Percentiles rank a stretch among this genome's conserved stretches.
These are phyloP conservation scores for Maudiozyma barnettii DNA, from an alignment of 805 yeast species.

Conservation along the genomic window DNA sequence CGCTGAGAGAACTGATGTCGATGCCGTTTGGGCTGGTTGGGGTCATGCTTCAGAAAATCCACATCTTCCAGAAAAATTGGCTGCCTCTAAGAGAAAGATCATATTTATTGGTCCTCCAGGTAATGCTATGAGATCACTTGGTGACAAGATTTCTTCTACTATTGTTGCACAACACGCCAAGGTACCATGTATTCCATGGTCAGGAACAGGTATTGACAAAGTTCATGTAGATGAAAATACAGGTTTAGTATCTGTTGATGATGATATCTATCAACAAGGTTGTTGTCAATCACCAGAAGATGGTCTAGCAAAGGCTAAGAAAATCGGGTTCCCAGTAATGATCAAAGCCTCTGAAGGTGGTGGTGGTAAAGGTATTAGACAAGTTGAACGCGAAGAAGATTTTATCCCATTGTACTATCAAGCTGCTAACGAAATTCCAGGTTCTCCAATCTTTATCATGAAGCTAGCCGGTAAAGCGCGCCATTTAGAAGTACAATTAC, in stretches of 20 bases:
- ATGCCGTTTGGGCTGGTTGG: conserved; percentile 99
- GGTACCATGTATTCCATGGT: conserved; percentile 99
- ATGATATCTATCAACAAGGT: conserved; percentile 75
- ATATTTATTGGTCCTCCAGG: conserved; percentile 99
- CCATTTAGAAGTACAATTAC: conserved; percentile 93
- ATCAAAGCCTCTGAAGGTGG: conserved; percentile 99
- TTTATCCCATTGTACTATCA: conserved; percentile 73
- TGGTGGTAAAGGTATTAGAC: conserved; percentile 99
- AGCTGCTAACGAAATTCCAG: conserved; percentile 96
- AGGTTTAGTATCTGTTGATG: conserved; percentile 81
- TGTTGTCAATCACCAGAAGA: conserved; percentile 82
- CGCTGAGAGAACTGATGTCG: conserved; percentile 93
- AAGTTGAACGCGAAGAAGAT: conserved; percentile 77
- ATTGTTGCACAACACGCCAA: conserved; percentile 98
- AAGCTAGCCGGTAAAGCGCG: conserved; percentile 94
- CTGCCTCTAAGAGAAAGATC: conserved; percentile 83
- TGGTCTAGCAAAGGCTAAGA: conserved; percentile 74
- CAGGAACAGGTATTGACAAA: conserved; percentile 91
- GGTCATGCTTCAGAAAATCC: conserved; percentile 99
- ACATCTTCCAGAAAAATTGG: conserved; percentile 80
- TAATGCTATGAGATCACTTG: conserved; percentile 97
- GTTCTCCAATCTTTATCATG: conserved; percentile 98
- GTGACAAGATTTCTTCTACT: conserved; percentile 96
- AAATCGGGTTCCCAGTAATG: conserved; percentile 97
- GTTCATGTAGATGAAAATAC: conserved; percentile 61